Evolutionary conservation across 1,284 basidiomycete genomes (phyloP).

Genomic region (Cryptococcus sp.): DNA sequence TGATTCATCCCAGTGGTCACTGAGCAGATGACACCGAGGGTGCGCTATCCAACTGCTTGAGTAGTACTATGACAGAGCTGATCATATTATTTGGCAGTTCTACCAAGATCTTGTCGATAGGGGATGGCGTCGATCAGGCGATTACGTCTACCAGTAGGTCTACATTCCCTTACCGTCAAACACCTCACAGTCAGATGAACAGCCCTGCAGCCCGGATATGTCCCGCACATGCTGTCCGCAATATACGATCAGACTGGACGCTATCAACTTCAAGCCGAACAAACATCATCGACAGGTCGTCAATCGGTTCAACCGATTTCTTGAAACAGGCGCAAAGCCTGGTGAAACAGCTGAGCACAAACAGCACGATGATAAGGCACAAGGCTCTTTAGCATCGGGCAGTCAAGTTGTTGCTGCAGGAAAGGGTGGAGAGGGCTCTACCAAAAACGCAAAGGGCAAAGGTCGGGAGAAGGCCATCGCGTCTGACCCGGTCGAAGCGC

Average conservation of each 20-base stretch:
- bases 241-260: constrained; percentile 88
- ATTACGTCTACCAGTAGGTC: constrained; percentile 60
- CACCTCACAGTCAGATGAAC: background rate
- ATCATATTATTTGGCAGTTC: constrained; percentile 27
- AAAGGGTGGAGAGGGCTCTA: constrained; percentile 16
- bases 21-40: constrained; percentile 13
- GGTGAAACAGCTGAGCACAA: constrained; percentile 8
- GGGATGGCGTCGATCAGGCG: constrained; percentile 86
- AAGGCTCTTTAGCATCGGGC: background rate
- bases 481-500: constrained; percentile 32
- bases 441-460: constrained; percentile 28
- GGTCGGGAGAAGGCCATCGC: constrained; percentile 26
- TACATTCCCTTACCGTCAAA: background rate
- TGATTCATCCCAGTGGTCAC: constrained; percentile 9
- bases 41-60: background rate
- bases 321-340: constrained; percentile 23
- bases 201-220: constrained; percentile 76
- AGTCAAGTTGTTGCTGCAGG: constrained; percentile 9
- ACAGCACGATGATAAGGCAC: constrained; percentile 4
- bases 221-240: constrained; percentile 83
- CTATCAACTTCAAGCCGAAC: constrained; percentile 67
- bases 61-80: background rate
- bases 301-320: constrained; percentile 67
- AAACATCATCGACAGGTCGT: constrained; percentile 75
- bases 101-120: constrained; percentile 69